Conservation (phyloP, 805 yeast genomes). For the Zygoascus ofunaensis region DNA sequence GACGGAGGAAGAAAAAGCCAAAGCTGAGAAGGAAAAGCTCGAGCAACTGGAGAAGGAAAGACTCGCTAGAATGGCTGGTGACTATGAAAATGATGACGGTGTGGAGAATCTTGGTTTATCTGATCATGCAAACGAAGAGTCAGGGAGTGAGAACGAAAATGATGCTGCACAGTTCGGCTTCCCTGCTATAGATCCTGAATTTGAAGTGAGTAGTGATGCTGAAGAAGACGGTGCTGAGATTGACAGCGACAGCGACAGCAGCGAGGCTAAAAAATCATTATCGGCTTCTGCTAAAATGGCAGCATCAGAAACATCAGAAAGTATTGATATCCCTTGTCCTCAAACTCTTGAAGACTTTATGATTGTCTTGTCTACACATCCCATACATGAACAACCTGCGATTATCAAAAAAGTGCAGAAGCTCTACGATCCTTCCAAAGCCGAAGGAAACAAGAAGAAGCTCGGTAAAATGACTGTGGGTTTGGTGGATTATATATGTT, state of each 20-base stretch:
- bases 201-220: slow-evolving; percentile 29
- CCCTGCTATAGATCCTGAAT: slow-evolving; percentile 29
- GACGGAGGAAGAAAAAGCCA: slow-evolving; percentile 34
- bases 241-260: slow-evolving; percentile 14
- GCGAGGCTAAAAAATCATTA: slow-evolving; percentile 2
- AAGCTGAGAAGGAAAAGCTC: slow-evolving; percentile 27
- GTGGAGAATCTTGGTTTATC: slow-evolving; percentile 1
- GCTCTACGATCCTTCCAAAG: slow-evolving; percentile 64
- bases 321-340: slow-evolving; percentile 7
- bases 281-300: not conserved
- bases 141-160: slow-evolving; percentile 21
- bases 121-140: slow-evolving; percentile 5
- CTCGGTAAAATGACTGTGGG: slow-evolving; percentile 49
- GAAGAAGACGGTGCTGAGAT: slow-evolving; percentile 20
- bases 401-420: slow-evolving; percentile 47
- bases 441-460: slow-evolving; percentile 72
- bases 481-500: slow-evolving; percentile 23
- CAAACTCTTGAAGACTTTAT: slow-evolving; percentile 4
- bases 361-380: slow-evolving; percentile 38
- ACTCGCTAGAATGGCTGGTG: slow-evolving; percentile 31
- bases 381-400: slow-evolving; percentile 39
- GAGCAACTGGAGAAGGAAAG: slow-evolving; percentile 29
- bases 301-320: too few relatives aligned
- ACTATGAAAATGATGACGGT: slow-evolving; percentile 14
- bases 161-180: slow-evolving; percentile 34